Evolutionary conservation across 164 flowering plant genomes (phyloP).

Genomic region (Houttuynia cordata): DNA sequence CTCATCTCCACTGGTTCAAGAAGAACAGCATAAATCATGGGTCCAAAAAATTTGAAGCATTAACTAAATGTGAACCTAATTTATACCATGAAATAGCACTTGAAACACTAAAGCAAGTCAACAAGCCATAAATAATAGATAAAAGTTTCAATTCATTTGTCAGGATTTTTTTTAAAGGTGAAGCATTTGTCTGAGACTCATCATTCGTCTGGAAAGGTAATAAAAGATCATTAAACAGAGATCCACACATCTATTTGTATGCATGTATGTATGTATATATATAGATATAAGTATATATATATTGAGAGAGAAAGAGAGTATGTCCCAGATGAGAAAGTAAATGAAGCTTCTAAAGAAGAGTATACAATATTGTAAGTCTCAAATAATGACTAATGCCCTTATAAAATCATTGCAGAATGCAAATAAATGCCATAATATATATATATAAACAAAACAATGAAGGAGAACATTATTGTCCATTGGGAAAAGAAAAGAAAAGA

Average conservation of each 20-base stretch:
- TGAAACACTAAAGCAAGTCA: neutral
- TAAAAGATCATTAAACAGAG: too few species aligned
- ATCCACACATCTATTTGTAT: too few species aligned
- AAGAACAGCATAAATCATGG: neutral
- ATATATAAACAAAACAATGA: too few species aligned
- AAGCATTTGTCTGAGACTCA: neutral
- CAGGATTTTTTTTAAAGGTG: neutral
- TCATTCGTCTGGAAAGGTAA: neutral
- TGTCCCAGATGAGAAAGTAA: neutral
- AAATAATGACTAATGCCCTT: too few species aligned
- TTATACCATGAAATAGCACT: neutral
- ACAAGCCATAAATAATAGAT: neutral
- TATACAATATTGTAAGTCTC: neutral
- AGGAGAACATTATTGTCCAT: too few species aligned
- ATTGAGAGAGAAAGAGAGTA: too few species aligned
- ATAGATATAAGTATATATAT: too few species aligned
- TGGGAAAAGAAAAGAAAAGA: too few species aligned
- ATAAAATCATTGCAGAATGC: too few species aligned
- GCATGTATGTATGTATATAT: too few species aligned
- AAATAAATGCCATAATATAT: too few species aligned
- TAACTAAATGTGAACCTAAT: neutral
- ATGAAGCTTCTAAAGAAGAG: neutral
- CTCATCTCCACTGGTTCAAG: constrained; percentile 84
- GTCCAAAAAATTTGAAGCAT: too few species aligned
- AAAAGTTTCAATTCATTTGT: neutral